A percentile compares a stretch with the other conserved stretches of the same genome.
Evolutionary conservation across 208 protist genomes (phyloP).

Genomic region (Crithidia thermophila): DNA sequence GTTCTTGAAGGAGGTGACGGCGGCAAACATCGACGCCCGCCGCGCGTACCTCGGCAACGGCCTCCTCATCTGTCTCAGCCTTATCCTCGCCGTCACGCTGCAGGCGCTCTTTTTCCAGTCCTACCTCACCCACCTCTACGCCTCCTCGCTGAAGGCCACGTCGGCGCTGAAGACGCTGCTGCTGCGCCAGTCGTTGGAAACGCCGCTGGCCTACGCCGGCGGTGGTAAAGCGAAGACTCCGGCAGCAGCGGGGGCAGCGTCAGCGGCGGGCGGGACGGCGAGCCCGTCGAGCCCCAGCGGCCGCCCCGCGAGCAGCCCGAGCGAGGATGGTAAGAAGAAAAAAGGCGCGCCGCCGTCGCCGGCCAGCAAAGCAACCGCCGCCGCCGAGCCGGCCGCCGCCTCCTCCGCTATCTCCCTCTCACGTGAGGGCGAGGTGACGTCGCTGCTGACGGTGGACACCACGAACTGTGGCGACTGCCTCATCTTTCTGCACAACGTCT

Average conservation of each 20-base stretch:
- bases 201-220: conserved; percentile 39
- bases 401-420: conserved; percentile 19
- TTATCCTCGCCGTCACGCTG: conserved; percentile 48
- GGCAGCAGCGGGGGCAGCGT: neutral
- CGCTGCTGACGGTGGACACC: conserved; percentile 69
- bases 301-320: neutral
- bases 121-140: conserved; percentile 74
- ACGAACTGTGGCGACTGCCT: conserved; percentile 63
- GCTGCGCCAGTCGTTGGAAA: conserved; percentile 52
- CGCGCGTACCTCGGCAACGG: conserved; percentile 41
- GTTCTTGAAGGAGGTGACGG: conserved; percentile 56
- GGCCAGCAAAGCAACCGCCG: conserved; percentile 4
- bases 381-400: neutral
- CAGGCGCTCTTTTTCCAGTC: conserved; percentile 70
- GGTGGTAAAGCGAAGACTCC: neutral
- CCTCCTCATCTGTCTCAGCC: conserved; percentile 42
- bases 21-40: conserved; percentile 15
- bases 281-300: conserved; percentile 9
- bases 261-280: no score
- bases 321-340: conserved; percentile 12
- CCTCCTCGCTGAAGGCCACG: conserved; percentile 49
- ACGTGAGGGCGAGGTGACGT: conserved; percentile 55
- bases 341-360: conserved; percentile 9
- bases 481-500: conserved; percentile 79
- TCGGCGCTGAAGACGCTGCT: conserved; percentile 64